Conservation (phyloP, 371 early-diverging fungal species). For the Catenaria anguillulae region DNA sequence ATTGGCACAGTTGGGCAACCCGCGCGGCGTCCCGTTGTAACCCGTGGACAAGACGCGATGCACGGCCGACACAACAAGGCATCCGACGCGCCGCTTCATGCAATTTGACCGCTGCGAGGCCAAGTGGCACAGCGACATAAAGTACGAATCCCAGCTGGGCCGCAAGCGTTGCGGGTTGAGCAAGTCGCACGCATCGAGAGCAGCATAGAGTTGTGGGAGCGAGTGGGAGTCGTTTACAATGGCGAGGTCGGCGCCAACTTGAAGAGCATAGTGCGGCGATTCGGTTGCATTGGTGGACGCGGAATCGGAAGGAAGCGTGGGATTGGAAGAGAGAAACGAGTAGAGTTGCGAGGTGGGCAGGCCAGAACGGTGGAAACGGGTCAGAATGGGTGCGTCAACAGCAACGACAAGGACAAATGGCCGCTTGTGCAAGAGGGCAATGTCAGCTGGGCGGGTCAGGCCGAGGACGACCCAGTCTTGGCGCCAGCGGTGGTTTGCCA, state of each 20-base stretch:
- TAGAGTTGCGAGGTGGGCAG: constrained; percentile 1
- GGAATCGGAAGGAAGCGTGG: constrained; percentile 25
- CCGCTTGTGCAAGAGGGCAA: constrained; percentile 42
- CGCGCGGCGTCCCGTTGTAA: constrained; percentile 94
- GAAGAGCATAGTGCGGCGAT: constrained; percentile 10
- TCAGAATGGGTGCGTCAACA: constrained; percentile 58
- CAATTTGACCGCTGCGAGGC: constrained; percentile 75
- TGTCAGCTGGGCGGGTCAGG: constrained; percentile 23
- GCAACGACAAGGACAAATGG: constrained; percentile 74
- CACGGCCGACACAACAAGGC: constrained; percentile 72
- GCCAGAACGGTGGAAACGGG: constrained; percentile 43
- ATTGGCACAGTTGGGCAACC: constrained; percentile 80
- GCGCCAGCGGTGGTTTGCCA: constrained; percentile 36
- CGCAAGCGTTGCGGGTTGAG: constrained; percentile 54
- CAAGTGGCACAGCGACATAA: constrained; percentile 85
- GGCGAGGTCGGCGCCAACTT: constrained; percentile 37
- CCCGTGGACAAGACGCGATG: constrained; percentile 86
- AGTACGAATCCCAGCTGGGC: constrained; percentile 91
- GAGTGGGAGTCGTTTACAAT: constrained; percentile 40
- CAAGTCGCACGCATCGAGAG: constrained; percentile 36
- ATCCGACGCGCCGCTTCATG: constrained; percentile 97
- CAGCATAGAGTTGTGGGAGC: constrained; percentile 19
- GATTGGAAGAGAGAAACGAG: constrained; percentile 23
- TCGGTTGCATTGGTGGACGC: constrained; percentile 19
- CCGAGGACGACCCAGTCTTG: constrained; percentile 54